Evolutionary conservation across 176 grass and related monocot species (phyloP), one percentile per base, ranked within the genome.

Genomic region (Carex littledalei): DNA sequence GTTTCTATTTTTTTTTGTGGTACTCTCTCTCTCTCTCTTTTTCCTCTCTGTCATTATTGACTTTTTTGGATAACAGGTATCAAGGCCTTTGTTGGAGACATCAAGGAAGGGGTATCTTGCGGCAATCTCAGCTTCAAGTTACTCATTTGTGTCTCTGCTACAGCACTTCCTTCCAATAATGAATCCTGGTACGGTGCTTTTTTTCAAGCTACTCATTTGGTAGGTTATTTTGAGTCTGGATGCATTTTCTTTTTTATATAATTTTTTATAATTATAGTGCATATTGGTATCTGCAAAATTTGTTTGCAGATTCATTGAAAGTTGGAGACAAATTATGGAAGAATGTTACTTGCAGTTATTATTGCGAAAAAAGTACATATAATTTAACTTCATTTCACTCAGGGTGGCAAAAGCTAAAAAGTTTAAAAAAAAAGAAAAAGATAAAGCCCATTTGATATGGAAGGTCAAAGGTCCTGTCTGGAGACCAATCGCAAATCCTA

Each of bases 101-200:
- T 95, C 96, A 83, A 98, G 96, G 86, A 92, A 85, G 83, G 96
- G 96, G 22, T 98, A 98, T 50, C 93, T 98, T 86, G 88, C 96
- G 24, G 96, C 96, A 50, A 87, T 98, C 65, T 98, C 96, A 89
- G 96, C 96, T 70, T 98, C 96, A 29, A 95, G 96, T 88, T 98
- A 95, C 84, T 98, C 96, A 15, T 95, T 86, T 67, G 84, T 98
- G 74, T 98, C 96, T 34, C 80, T 95, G 82, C 90, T 98, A 64
- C 88, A 98, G 72, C 93, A 95, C 26, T 98, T 98, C 70, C 90
- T 94, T 87, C 93, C 96, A 56, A 94, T 95, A 69, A 98, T 98
- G 96, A 95, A 94, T 90, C 87, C 93, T 84, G 96, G 96, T 98
- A 89, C 52, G 22, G 74, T 63, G 78, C 20, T 35, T 72, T 76